These are phyloP conservation scores for Vaucheria bursata DNA, from an alignment of 352 stramenopile genomes.

Conservation along the genomic window DNA sequence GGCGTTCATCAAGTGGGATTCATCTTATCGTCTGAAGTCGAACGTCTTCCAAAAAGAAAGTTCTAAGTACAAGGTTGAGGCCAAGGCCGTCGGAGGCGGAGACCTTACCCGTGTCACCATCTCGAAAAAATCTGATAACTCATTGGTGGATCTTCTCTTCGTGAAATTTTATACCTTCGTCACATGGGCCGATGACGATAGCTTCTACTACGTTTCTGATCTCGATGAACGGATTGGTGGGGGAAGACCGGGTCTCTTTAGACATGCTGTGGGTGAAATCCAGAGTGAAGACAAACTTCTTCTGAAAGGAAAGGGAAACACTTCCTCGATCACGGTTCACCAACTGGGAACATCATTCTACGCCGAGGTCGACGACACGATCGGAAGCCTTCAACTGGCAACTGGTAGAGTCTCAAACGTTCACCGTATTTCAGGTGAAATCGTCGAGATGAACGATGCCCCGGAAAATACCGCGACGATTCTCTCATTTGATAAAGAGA, in stretches of 20 bases:
- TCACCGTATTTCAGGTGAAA: background rate
- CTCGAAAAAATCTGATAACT: background rate
- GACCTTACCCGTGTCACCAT: background rate
- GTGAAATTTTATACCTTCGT: background rate
- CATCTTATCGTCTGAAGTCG: background rate
- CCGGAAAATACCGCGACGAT: background rate
- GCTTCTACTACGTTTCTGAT: conserved; percentile 1
- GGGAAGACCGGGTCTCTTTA: background rate
- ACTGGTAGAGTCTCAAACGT: background rate
- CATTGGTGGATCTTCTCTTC: background rate
- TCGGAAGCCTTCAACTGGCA: background rate
- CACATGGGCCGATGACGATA: background rate
- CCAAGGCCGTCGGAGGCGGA: background rate
- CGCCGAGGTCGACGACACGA: background rate
- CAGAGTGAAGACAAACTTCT: background rate
- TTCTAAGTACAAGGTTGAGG: background rate
- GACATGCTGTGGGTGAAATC: background rate
- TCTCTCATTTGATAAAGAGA: background rate
- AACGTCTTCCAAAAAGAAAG: background rate
- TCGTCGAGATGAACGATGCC: background rate
- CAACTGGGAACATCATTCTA: background rate
- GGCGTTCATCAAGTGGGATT: background rate
- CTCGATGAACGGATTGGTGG: background rate
- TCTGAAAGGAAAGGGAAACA: background rate
- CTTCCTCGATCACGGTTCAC: background rate